Conservation (phyloP, 768 basidiomycete genomes). For the Suillus tomentosus region DNA sequence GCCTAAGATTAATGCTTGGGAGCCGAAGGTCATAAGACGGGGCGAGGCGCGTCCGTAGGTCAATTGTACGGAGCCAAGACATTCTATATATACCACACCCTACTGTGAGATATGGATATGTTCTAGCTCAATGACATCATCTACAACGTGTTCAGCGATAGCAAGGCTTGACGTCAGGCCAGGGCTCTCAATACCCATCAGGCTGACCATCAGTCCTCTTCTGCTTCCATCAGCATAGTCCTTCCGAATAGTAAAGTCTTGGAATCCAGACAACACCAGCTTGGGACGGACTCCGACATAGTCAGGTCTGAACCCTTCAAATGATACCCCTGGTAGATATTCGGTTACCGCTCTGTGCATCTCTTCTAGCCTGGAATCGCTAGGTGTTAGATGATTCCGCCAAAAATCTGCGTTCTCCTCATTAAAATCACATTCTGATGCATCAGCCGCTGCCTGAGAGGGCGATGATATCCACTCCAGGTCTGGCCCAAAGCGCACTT, state of each 20-base stretch:
- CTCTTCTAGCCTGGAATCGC: constrained; percentile 56
- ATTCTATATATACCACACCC: neutral
- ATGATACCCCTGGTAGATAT: constrained; percentile 67
- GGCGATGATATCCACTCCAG: constrained; percentile 81
- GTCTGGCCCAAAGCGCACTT: constrained; percentile 91
- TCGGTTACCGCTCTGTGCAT: constrained; percentile 74
- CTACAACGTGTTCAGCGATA: constrained; percentile 81
- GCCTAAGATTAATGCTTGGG: constrained; percentile 84
- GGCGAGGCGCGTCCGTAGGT: constrained; percentile 22
- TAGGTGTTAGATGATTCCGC: constrained; percentile 63
- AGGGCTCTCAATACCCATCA: constrained; percentile 91
- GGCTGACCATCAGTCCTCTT: constrained; percentile 62
- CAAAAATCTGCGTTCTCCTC: constrained; percentile 73
- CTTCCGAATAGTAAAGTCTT: constrained; percentile 77
- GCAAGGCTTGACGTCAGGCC: constrained; percentile 88
- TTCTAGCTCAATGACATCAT: constrained; percentile 46
- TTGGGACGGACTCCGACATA: constrained; percentile 90
- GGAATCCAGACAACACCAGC: constrained; percentile 79
- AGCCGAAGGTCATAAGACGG: constrained; percentile 67
- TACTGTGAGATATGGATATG: constrained; percentile 11
- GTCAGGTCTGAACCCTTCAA: constrained; percentile 71
- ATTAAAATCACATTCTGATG: constrained; percentile 29
- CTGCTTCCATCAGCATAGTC: constrained; percentile 54
- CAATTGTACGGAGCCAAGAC: neutral
- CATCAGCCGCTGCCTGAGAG: constrained; percentile 11